A percentile compares a stretch with the other conserved stretches of the same genome.
Conservation (phyloP, 2,329 filamentous ascomycete genomes). For the Hypoxylon sp. region DNA sequence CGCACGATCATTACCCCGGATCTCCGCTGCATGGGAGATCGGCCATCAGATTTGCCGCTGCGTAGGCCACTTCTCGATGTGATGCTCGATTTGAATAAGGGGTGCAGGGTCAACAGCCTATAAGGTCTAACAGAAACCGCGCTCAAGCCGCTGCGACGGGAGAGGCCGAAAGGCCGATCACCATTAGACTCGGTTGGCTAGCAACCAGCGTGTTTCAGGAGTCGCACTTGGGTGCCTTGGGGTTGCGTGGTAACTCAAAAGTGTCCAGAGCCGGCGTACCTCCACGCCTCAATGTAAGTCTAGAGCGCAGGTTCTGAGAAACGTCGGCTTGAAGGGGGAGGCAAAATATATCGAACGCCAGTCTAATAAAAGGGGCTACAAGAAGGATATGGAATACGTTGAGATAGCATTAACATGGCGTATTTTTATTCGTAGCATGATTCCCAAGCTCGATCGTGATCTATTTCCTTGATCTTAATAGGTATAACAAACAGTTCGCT, state of each 20-base stretch:
- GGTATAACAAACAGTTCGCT: not conserved
- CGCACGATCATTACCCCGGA: slow-evolving; percentile 27
- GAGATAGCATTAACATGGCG: not conserved
- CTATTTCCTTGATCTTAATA: not conserved
- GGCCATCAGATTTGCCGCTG: slow-evolving; percentile 1
- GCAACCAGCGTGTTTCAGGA: slow-evolving; percentile 25
- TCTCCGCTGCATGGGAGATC: slow-evolving; percentile 24
- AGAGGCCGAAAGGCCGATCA: slow-evolving; percentile 10
- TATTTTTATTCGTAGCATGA: not conserved
- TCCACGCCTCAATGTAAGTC: slow-evolving; percentile 6
- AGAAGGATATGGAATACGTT: not conserved
- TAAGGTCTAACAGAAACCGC: not conserved
- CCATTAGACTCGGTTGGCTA: slow-evolving; percentile 12
- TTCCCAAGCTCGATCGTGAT: not conserved
- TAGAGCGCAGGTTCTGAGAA: not conserved
- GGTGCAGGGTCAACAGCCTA: not conserved
- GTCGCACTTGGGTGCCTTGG: slow-evolving; percentile 10
- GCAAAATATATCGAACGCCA: not conserved
- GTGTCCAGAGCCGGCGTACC: not conserved
- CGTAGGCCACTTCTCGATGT: slow-evolving; percentile 3
- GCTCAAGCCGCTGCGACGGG: slow-evolving; percentile 11
- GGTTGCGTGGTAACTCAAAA: slow-evolving; percentile 20
- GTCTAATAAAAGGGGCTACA: not conserved
- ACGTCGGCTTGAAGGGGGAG: not conserved
- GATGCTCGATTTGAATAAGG: not conserved